Evolutionary conservation across 176 grass and related monocot genomes (phyloP).

Genomic region (Aegilops tauschii): DNA sequence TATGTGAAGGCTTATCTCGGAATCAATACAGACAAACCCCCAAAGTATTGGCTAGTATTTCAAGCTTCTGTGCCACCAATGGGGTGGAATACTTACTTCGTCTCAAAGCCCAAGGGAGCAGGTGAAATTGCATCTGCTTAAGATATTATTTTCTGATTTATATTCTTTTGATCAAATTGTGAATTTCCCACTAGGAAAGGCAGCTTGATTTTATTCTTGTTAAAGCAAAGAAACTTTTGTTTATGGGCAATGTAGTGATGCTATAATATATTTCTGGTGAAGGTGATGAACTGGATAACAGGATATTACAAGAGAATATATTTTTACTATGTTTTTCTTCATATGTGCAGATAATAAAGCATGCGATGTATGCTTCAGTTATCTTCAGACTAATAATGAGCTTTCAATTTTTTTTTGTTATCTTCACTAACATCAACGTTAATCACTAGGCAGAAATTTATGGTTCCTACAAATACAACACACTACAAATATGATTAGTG

Average conservation of each 20-base stretch:
- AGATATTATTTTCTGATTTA: neutral
- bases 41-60: conserved; percentile 91
- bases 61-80: conserved; percentile 74
- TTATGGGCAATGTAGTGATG: neutral
- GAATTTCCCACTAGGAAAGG: neutral
- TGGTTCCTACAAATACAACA: neutral
- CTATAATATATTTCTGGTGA: neutral
- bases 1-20: conserved; percentile 92
- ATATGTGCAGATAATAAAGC: neutral
- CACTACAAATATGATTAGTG: neutral
- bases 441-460: neutral
- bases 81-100: conserved; percentile 87
- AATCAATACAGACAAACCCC: conserved; percentile 43
- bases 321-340: neutral
- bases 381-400: neutral
- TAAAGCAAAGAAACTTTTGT: neutral
- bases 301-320: neutral
- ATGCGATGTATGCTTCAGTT: neutral
- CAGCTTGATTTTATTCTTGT: neutral
- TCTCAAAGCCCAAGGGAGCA: conserved; percentile 49
- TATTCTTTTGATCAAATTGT: neutral
- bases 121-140: conserved; percentile 34
- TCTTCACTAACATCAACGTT: conserved; percentile 3
- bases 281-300: neutral
- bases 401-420: neutral